phyloP scores from a whole-genome alignment of 352 stramenopile species.

The Blastocystis sp. region DNA sequence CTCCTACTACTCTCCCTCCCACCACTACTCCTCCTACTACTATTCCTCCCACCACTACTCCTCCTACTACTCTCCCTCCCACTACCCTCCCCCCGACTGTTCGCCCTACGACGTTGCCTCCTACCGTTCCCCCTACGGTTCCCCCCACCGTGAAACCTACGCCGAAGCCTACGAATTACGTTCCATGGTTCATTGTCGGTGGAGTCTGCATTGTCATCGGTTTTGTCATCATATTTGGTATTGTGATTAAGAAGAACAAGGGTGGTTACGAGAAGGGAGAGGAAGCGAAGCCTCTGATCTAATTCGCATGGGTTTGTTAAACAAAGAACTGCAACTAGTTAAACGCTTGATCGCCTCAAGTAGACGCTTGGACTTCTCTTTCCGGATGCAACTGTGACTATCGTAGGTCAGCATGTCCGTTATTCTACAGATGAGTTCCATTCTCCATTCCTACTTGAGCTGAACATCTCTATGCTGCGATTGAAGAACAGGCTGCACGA shows the following conservation, averaged over 20 bases:
- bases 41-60: not conserved
- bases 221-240: conserved; percentile 35
- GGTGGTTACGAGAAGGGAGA: conserved; percentile 16
- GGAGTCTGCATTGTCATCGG: conserved; percentile 40
- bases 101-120: conserved; percentile 13
- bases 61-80: not conserved
- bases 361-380: conserved; percentile 54
- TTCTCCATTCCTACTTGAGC: not conserved
- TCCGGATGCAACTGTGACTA: conserved; percentile 42
- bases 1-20: conserved; percentile 4
- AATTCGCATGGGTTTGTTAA: conserved; percentile 23
- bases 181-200: conserved; percentile 55
- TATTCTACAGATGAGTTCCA: not conserved
- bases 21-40: not conserved
- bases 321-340: conserved; percentile 3
- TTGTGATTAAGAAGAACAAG: conserved; percentile 62
- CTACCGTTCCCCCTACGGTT: not conserved
- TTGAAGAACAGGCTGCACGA: not conserved
- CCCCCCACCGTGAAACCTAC: not conserved
- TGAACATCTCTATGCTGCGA: not conserved
- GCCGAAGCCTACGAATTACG: conserved; percentile 28
- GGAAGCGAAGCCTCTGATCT: conserved; percentile 50
- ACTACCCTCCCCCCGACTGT: conserved; percentile 16
- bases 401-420: conserved; percentile 53
- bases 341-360: conserved; percentile 1